Percentiles rank a stretch among this genome's conserved stretches.
Evolutionary conservation across 2,329 filamentous ascomycete genomes (phyloP).

Genomic region (Claviceps maximensis): DNA sequence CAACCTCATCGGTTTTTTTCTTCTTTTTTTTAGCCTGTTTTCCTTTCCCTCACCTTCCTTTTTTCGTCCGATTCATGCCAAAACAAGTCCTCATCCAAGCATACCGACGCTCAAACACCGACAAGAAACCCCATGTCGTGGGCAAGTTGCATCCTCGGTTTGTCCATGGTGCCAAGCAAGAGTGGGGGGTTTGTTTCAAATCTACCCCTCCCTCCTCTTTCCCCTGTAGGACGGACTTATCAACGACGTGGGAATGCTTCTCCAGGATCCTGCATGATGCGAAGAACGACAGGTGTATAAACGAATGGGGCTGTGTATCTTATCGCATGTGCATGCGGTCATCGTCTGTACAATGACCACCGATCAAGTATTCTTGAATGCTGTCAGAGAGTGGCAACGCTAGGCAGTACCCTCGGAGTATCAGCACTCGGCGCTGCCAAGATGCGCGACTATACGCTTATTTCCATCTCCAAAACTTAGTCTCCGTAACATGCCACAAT

Average conservation of each 20-base stretch:
- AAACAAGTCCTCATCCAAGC: no score
- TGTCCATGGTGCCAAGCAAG: background rate
- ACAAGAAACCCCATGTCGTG: background rate
- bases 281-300: background rate
- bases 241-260: background rate
- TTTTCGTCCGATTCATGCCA: no score
- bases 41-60: no score
- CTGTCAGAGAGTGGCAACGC: background rate
- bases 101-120: no score
- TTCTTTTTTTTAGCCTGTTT: no score
- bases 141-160: background rate
- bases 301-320: background rate
- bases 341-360: background rate
- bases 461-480: background rate
- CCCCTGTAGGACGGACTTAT: background rate
- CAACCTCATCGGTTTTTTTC: no score
- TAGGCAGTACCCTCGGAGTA: background rate
- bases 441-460: background rate
- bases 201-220: background rate
- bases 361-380: background rate
- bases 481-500: background rate
- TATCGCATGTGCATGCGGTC: background rate
- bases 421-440: background rate
- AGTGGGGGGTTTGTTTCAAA: slow-evolving; percentile 1
- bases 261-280: background rate